Evolutionary conservation across 169 alveolate genomes (phyloP), one percentile per base, ranked within the genome.

Genomic region (Babesia gibsoni): DNA sequence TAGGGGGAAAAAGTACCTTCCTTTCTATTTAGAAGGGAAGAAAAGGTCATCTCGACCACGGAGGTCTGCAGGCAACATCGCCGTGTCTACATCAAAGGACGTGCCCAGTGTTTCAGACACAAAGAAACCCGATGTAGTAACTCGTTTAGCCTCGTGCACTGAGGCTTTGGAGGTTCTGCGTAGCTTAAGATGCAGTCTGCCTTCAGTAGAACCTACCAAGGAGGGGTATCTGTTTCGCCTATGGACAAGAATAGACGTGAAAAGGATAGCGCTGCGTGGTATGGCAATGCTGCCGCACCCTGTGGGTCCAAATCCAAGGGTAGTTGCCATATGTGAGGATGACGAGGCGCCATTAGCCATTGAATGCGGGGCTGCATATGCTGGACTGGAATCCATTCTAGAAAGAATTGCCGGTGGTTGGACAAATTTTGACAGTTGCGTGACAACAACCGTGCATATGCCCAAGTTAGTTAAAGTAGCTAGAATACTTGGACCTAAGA

Each of bases 401-500:
- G 87, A 83, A 37, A 63, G 81, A 52, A 82, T 93, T 27, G 89
- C 84, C 0, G 83, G 74, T 53, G 95, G 96, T 35, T 91, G 95
- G 92, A 74, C 92, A 10, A 91, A 91, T 59, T 95, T 94, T 52
- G 97, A 95, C 79, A 84, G 84, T 18, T 69, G 94, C 43, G 65
- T 95, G 39, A 91, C 96, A 8, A 79, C 93, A 12, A 84, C 89
- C 30, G 89, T 84, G 36, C 84, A 89, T 23, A 93, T 95, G 91
- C 92, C 90, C 39, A 68, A 73, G 52, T 78, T 95, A 12, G 85
- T 92, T 59, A 89, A 91, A 25, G 74, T 92, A 42, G 98, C 98
- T 2, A 91, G 91, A 52, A 85, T 91, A 33, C 84, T 95, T 14
- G 98, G 98, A 0, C 98, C 98, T 0, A 88, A 87, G 61, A 94